Evolutionary conservation across 2,329 filamentous ascomycete genomes (phyloP), one percentile per base, ranked within the genome.

Genomic region (Sporothrix protearum): DNA sequence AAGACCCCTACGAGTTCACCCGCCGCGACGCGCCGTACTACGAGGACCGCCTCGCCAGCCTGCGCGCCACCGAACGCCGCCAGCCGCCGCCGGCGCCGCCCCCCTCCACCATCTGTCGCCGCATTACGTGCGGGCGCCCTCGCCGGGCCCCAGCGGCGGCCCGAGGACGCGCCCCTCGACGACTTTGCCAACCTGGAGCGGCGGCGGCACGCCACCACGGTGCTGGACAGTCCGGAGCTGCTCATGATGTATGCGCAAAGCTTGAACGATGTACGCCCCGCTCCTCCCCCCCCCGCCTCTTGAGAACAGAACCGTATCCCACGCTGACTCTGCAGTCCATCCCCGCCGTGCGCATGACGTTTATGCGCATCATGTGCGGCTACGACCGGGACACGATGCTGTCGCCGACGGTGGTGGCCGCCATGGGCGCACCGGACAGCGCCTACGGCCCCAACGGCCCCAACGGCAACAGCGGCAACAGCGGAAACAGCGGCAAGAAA

Each of bases 221-320:
- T 89, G 51, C 82, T 90, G 2, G 85, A 87, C 74, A 84, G 78
- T 33, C 87, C 87, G 0, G 87, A 89, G 76, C 79, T 86, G 71
- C 79, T 90, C 64, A 86, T 88, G 82, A 88, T 87, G 81, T 84
- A 87, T 55, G 85, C 88, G 1, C 83, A 85, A 74, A 84, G 84
- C 74, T 81, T 82, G 39, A 82, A 83, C 42, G 85, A 88, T 75
- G 88, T 90, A 77, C 75, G 85, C 81, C 9, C 39, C n/a, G n/a
- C n/a, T n/a, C n/a, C n/a, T n/a, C n/a, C n/a, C n/a, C n/a, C n/a
- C n/a, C n/a, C n/a, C n/a, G n/a, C n/a, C n/a, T n/a, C n/a, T n/a
- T n/a, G n/a, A n/a, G n/a, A n/a, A n/a, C n/a, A n/a, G n/a, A n/a
- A n/a, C n/a, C n/a, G n/a, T n/a, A n/a, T n/a, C n/a, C n/a, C n/a